Conservation (phyloP, 805 yeast species). For the Middelhovenomyces tepae region DNA sequence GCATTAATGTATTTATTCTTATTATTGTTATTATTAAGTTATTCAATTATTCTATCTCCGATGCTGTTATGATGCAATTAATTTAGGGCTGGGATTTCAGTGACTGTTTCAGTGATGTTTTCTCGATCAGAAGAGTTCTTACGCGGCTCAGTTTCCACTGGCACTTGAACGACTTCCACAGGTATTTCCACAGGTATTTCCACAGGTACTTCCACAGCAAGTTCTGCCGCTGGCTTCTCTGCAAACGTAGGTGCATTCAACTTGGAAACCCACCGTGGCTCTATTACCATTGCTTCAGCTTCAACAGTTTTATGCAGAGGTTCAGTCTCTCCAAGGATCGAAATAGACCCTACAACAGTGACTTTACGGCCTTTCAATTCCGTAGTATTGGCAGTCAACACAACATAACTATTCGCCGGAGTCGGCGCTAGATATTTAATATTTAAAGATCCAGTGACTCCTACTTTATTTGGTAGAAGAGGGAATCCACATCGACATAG, state of each 20-base stretch:
- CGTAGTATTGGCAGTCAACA: conserved; percentile 57
- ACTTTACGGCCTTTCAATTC: conserved; percentile 75
- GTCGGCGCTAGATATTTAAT: conserved; percentile 54
- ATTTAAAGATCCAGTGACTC: conserved; percentile 77
- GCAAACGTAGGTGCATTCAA: conserved; percentile 15
- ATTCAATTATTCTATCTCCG: too few relatives aligned
- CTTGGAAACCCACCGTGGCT: conserved; percentile 31
- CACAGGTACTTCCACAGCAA: too few relatives aligned
- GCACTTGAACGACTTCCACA: too few relatives aligned
- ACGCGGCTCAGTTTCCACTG: too few relatives aligned
- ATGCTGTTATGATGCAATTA: too few relatives aligned
- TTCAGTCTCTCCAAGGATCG: conserved; percentile 33
- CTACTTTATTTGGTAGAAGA: conserved; percentile 65
- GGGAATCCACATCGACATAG: conserved; percentile 82
- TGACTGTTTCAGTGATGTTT: too few relatives aligned
- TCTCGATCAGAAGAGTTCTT: too few relatives aligned
- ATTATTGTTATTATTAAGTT: too few relatives aligned
- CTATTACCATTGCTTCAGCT: conserved; percentile 28
- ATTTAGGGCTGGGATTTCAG: too few relatives aligned
- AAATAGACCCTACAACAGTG: conserved; percentile 58
- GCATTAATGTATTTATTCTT: too few relatives aligned
- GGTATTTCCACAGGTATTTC: too few relatives aligned
- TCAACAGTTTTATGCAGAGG: conserved; percentile 19
- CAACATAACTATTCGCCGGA: conserved; percentile 52
- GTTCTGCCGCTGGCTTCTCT: too few relatives aligned